Conservation (phyloP, 1,139 yeast species). For the Blastobotrys persicus region DNA sequence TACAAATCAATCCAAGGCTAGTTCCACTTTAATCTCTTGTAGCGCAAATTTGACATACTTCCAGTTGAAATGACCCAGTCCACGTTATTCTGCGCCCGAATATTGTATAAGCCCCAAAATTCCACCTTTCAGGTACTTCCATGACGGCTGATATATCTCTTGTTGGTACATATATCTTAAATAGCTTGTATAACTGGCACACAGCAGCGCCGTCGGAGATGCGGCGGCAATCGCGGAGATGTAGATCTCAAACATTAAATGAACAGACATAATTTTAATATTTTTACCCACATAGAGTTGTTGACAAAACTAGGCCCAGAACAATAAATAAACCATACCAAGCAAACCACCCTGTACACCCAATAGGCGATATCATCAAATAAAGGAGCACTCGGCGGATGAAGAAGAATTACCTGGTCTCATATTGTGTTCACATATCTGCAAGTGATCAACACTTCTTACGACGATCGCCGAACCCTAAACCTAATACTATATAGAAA, state of each 20-base stretch:
- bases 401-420: background rate
- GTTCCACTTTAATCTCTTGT: background rate
- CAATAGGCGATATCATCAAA: background rate
- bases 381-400: too few relatives aligned
- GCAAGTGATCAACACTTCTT: background rate
- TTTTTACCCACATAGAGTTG: background rate
- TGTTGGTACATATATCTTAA: background rate
- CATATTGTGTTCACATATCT: background rate
- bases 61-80: background rate
- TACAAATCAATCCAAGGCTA: background rate
- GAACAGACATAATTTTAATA: background rate
- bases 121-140: background rate
- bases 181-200: background rate
- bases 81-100: background rate
- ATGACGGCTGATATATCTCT: background rate
- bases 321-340: background rate
- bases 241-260: slow-evolving; percentile 1
- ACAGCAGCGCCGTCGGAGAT: slow-evolving; percentile 2
- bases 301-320: background rate
- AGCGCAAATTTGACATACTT: background rate
- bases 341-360: background rate
- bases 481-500: background rate
- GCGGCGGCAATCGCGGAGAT: slow-evolving; percentile 4
- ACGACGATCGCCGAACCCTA: background rate
- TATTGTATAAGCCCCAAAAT: background rate